phyloP scores from a whole-genome alignment of 805 yeast species.

The Saccharomyces eubayanus region DNA sequence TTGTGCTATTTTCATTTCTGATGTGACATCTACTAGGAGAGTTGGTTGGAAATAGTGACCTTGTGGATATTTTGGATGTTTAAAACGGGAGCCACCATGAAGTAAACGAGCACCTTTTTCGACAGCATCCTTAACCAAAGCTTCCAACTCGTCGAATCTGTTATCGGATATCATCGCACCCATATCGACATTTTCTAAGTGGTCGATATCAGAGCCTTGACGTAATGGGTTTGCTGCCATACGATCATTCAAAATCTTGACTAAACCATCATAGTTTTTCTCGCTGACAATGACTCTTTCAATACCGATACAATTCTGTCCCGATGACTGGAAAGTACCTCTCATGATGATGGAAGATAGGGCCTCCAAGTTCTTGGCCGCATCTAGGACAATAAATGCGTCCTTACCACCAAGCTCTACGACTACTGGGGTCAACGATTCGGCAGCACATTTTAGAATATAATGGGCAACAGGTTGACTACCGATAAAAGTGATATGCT shows the following conservation, averaged over 20 bases:
- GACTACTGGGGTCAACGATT: conserved; percentile 86
- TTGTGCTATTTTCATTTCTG: conserved; percentile 69
- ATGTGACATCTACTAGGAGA: conserved; percentile 69
- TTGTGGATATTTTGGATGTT: conserved; percentile 88
- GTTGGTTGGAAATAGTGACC: conserved; percentile 95
- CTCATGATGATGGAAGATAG: conserved; percentile 79
- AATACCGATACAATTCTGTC: conserved; percentile 96
- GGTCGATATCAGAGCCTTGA: conserved; percentile 88
- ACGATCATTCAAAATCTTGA: conserved; percentile 46
- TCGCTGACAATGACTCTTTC: conserved; percentile 86
- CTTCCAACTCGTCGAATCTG: conserved; percentile 61
- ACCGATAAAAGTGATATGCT: conserved; percentile 92
- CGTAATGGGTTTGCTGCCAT: conserved; percentile 47
- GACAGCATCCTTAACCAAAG: conserved; percentile 65
- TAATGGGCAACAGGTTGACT: conserved; percentile 90
- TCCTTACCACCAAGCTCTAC: conserved; percentile 97
- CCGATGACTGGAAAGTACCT: conserved; percentile 94
- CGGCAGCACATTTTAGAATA: conserved; percentile 76
- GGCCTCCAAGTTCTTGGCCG: conserved; percentile 47
- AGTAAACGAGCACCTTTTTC: conserved; percentile 70
- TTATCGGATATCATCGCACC: conserved; percentile 88
- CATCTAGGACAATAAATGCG: conserved; percentile 79
- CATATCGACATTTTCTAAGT: conserved; percentile 83
- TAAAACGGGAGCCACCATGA: conserved; percentile 71
- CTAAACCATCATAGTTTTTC: conserved; percentile 54